Conservation (phyloP, 768 basidiomycete species). For the Pisolithus albus region DNA sequence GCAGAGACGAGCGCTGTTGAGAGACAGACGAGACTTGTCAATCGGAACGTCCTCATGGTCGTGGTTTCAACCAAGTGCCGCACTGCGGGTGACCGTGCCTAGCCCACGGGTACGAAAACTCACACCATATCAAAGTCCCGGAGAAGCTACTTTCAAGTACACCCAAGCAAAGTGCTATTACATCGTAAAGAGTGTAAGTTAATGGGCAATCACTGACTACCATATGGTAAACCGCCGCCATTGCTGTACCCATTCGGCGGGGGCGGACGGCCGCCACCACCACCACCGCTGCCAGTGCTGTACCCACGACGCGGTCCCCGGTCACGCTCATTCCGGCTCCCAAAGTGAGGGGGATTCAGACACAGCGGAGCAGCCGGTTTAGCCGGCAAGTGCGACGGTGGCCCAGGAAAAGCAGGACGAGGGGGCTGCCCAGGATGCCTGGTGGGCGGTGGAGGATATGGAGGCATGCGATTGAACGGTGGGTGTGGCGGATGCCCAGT, state of each 20-base stretch:
- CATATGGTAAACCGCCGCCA: neutral
- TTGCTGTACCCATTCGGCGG: conserved; percentile 4
- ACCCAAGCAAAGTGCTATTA: too few relatives aligned
- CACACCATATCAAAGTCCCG: neutral
- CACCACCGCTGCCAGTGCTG: conserved; percentile 1
- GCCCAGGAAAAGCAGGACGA: neutral
- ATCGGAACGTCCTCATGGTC: conserved; percentile 34
- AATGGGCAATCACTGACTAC: neutral
- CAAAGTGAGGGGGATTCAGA: neutral
- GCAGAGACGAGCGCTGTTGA: conserved; percentile 33
- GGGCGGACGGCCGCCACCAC: conserved; percentile 8
- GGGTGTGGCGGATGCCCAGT: conserved; percentile 6
- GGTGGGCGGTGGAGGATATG: conserved; percentile 1
- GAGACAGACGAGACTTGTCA: conserved; percentile 31
- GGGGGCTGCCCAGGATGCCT: neutral
- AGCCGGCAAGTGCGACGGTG: conserved; percentile 13
- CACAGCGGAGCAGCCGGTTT: conserved; percentile 17
- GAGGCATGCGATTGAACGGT: conserved; percentile 3
- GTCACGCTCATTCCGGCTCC: neutral
- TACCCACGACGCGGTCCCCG: conserved; percentile 3
- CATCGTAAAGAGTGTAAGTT: neutral
- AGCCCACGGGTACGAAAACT: neutral
- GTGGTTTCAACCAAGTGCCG: conserved; percentile 2
- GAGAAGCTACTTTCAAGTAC: too few relatives aligned
- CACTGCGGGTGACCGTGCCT: neutral